Evolutionary conservation across 2,329 filamentous ascomycete genomes (phyloP).

Genomic region (Phaeosphaeriaceae sp.): DNA sequence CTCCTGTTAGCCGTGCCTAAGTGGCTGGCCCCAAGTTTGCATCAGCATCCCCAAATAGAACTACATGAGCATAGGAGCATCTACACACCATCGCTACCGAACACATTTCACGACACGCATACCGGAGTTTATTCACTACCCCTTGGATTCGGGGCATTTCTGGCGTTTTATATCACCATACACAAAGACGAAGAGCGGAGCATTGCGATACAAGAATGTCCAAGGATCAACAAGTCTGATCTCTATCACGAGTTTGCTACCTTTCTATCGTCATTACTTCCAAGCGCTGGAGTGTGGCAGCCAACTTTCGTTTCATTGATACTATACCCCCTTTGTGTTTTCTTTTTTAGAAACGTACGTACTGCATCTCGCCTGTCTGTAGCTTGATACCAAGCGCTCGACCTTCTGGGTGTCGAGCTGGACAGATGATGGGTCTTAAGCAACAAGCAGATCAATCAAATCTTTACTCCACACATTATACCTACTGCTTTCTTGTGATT

Average conservation of each 20-base stretch:
- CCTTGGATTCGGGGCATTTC: constrained; percentile 34
- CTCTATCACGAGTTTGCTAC: constrained; percentile 18
- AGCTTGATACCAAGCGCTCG: constrained; percentile 41
- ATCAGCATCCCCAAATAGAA: constrained; percentile 8
- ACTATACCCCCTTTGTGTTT: constrained; percentile 16
- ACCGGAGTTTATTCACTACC: constrained; percentile 18
- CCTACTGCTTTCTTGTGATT: not conserved
- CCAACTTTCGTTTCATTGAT: constrained; percentile 35
- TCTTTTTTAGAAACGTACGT: constrained; percentile 7
- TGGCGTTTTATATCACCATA: constrained; percentile 39
- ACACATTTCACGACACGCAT: constrained; percentile 4
- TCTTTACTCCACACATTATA: not conserved
- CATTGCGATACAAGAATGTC: constrained; percentile 1
- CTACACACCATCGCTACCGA: not conserved
- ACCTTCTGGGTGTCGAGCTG: constrained; percentile 34
- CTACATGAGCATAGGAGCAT: constrained; percentile 1
- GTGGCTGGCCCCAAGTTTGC: constrained; percentile 20
- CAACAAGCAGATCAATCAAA: constrained; percentile 6
- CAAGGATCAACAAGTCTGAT: constrained; percentile 9
- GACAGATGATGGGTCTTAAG: constrained; percentile 37
- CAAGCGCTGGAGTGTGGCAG: constrained; percentile 45
- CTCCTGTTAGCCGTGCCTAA: constrained; percentile 43
- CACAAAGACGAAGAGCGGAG: constrained; percentile 6
- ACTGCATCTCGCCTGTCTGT: constrained; percentile 32
- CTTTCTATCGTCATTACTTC: constrained; percentile 35